Percentiles rank a stretch among this genome's conserved stretches.
phyloP scores from a whole-genome alignment of 257 asterid genomes.

The Petrea volubilis region DNA sequence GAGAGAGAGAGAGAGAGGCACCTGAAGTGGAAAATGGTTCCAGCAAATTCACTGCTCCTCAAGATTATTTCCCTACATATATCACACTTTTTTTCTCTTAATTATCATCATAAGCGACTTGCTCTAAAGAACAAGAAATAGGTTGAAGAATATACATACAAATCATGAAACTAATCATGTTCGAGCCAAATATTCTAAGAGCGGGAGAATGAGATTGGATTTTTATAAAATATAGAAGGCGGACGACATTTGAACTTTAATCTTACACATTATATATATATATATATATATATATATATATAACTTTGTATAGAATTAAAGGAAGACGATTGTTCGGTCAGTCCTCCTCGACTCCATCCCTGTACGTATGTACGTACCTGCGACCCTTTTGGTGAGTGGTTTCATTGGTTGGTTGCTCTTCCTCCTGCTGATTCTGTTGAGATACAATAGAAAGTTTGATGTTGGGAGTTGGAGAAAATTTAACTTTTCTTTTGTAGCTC shows the following conservation, averaged over 20 bases:
- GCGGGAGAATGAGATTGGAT: no score
- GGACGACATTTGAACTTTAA: no score
- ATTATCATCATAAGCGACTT: background rate
- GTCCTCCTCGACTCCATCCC: background rate
- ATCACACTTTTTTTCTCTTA: background rate
- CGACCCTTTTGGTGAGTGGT: conserved; percentile 23
- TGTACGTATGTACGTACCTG: conserved; percentile 14
- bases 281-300: no score
- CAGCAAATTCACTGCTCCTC: conserved; percentile 83
- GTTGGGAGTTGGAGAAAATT: background rate
- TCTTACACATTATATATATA: no score
- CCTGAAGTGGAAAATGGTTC: conserved; percentile 89
- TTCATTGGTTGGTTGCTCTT: conserved; percentile 20
- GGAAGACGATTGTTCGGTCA: no score
- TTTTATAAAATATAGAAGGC: no score
- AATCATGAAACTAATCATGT: no score
- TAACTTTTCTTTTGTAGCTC: conserved; percentile 2
- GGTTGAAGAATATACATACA: no score
- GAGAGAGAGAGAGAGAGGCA: conserved; percentile 1
- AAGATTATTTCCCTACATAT: conserved; percentile 64
- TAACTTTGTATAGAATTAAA: no score
- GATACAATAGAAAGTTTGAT: conserved; percentile 11
- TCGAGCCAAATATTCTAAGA: no score
- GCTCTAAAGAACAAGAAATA: background rate
- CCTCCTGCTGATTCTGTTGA: conserved; percentile 19